Base-by-base conservation (phyloP, 2,329 filamentous ascomycete species). In the Boeremia lycopersici region DNA sequence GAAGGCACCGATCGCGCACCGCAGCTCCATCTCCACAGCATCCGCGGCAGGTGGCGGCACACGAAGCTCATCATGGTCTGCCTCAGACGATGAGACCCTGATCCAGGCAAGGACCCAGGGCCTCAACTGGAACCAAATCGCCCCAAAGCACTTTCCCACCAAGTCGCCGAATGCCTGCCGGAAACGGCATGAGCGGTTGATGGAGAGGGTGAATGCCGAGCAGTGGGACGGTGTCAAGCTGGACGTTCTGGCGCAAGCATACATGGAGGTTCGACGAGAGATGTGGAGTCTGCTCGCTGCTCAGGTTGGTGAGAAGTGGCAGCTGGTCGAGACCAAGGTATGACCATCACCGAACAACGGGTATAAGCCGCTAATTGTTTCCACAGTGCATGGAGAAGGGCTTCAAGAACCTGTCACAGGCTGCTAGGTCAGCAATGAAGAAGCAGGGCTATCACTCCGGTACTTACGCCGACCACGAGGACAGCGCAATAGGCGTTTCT, bases 131-230 rank as follows among this genome's bases (percentile, higher is more conserved):
- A 84, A 85, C 48, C 88, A 90, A 65, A 95, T 96, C 70, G 87
- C 91, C 65, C 81, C 82, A 57, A 84, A 82, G 58, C 86, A 91
- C 76, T 96, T 96, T 72, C 89, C 88, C 1, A 81, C 77, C 72
- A 96, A 96, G 79, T 82, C 82, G 11, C 77, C 88, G 54, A 95
- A 95, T 72, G 92, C 92, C 15, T 96, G 91, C 77, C 89, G 91
- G 61, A 96, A 96, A 78, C 86, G 91, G 50, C 91, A 96, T 68
- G 91, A 96, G 76, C 84, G 91, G 35, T 78, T 96, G 62, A 87
- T 93, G 81, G 89, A 93, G 76, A 86, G 88, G 62, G 70, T 80
- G 70, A 86, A 87, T 53, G 84, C 86, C 42, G 88, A 91, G 65
- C 89, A 93, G 67, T 95, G 90, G 88, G 89, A 93, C 66, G 84